phyloP scores from a whole-genome alignment of 768 basidiomycete genomes.

The Mycena albidolilacea region DNA sequence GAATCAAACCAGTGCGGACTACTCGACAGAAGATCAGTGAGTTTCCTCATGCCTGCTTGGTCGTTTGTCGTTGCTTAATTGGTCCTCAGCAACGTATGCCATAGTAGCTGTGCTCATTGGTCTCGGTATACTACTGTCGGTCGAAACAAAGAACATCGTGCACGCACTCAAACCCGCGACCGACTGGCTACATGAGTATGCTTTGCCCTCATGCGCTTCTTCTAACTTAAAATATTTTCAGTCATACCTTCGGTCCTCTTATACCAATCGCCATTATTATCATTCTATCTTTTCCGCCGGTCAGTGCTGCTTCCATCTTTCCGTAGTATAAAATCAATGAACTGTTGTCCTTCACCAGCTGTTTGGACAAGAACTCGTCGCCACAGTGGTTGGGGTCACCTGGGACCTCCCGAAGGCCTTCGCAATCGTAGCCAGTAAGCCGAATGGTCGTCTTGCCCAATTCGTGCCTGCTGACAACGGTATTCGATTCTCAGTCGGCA shows the following conservation, averaged over 20 bases:
- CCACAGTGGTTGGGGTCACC: slow-evolving; percentile 19
- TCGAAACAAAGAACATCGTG: slow-evolving; percentile 66
- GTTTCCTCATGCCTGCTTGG: neutral
- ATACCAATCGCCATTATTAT: slow-evolving; percentile 74
- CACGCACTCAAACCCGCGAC: slow-evolving; percentile 63
- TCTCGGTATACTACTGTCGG: slow-evolving; percentile 53
- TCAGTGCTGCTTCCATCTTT: neutral
- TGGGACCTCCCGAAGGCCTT: slow-evolving; percentile 26
- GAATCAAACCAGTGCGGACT: slow-evolving; percentile 12
- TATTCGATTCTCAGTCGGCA: slow-evolving; percentile 7
- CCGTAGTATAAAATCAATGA: slow-evolving; percentile 50
- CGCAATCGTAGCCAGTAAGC: slow-evolving; percentile 12
- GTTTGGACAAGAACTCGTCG: slow-evolving; percentile 61
- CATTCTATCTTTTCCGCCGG: slow-evolving; percentile 49
- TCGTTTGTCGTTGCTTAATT: neutral
- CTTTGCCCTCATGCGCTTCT: slow-evolving; percentile 19
- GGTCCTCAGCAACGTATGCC: slow-evolving; percentile 42
- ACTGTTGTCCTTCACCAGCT: slow-evolving; percentile 69
- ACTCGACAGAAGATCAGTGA: slow-evolving; percentile 28
- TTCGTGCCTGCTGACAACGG: neutral
- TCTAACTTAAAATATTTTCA: slow-evolving; percentile 31
- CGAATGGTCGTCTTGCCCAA: neutral
- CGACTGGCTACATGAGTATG: slow-evolving; percentile 60
- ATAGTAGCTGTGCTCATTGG: slow-evolving; percentile 49
- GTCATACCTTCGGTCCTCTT: slow-evolving; percentile 59